These are phyloP conservation scores for Trichopus zeylanicus DNA, from an alignment of 116 monocot genomes.

Conservation along the genomic window DNA sequence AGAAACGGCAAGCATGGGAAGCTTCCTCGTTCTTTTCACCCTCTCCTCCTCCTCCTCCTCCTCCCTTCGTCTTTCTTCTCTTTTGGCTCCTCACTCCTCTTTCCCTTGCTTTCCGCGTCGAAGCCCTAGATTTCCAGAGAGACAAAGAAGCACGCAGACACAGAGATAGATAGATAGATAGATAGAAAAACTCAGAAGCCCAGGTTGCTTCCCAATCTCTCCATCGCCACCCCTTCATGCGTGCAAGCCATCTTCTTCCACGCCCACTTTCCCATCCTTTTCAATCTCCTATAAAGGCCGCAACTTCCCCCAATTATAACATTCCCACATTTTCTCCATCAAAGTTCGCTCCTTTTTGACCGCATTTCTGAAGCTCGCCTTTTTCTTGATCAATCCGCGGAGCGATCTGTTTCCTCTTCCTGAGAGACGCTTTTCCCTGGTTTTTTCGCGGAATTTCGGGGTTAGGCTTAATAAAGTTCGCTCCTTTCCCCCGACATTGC, in stretches of 20 bases:
- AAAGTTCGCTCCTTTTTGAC: not conserved
- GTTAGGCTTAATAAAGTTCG: not conserved
- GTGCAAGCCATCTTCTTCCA: conserved; percentile 11
- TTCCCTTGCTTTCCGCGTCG: conserved; percentile 13
- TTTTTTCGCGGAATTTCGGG: not conserved
- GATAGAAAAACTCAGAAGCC: conserved; percentile 5
- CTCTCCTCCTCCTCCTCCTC: not conserved
- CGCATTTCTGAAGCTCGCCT: not conserved
- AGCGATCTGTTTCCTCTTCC: not conserved
- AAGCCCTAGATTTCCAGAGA: not conserved
- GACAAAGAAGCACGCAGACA: not conserved
- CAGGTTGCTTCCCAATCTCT: conserved; percentile 15
- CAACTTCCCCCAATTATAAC: not conserved
- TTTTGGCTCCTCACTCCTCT: conserved; percentile 11
- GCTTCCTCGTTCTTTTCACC: too few relatives aligned
- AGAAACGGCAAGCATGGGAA: too few relatives aligned
- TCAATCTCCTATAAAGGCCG: not conserved
- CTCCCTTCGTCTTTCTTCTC: not conserved
- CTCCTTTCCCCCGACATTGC: not conserved
- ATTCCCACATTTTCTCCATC: not conserved
- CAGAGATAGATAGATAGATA: conserved; percentile 1
- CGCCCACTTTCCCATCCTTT: conserved; percentile 6
- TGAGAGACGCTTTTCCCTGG: too few relatives aligned
- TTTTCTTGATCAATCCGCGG: not conserved
- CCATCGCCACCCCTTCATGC: conserved; percentile 11